A percentile compares a stretch with the other conserved stretches of the same genome.
These are phyloP conservation scores for Elaeagnus macrophylla DNA, from an alignment of 306 rosid species.

Conservation along the genomic window DNA sequence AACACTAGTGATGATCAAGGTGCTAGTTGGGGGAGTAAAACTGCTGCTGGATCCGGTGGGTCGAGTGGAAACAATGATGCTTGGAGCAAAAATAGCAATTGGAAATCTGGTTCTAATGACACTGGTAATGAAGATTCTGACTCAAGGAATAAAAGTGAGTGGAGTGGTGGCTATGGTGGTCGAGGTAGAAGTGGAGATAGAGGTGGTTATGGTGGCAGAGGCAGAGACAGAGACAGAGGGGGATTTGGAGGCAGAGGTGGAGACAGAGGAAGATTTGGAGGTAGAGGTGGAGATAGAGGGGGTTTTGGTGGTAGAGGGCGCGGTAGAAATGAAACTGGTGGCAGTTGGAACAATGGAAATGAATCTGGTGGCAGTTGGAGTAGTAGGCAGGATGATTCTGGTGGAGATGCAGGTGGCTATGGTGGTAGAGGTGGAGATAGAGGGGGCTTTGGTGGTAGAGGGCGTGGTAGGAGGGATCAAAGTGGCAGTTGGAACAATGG, in stretches of 20 bases:
- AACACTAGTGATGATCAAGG: not conserved
- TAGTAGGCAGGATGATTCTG: constrained; percentile 28
- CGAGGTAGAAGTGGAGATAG: constrained; percentile 8
- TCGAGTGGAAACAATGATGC: not conserved
- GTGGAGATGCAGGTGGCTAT: constrained; percentile 29
- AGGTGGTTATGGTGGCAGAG: constrained; percentile 19
- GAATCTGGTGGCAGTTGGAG: constrained; percentile 43
- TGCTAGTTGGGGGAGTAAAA: not conserved
- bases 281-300: constrained; percentile 19
- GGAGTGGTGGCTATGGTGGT: constrained; percentile 27
- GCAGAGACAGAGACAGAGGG: constrained; percentile 13
- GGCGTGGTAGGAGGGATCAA: constrained; percentile 61
- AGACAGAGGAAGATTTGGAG: constrained; percentile 13
- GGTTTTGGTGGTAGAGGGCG: constrained; percentile 30
- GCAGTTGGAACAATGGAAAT: constrained; percentile 5
- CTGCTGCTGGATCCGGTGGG: not conserved
- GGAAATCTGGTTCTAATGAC: constrained; percentile 30
- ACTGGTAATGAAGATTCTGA: constrained; percentile 23
- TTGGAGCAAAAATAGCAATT: constrained; percentile 6
- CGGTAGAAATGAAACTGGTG: constrained; percentile 3
- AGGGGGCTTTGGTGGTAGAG: constrained; percentile 50
- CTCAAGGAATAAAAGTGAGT: constrained; percentile 33
- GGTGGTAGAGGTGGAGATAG: constrained; percentile 34
- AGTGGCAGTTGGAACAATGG: constrained; percentile 44
- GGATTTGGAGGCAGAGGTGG: constrained; percentile 20